Conservation (phyloP, 2,329 filamentous ascomycete species). For the Fusarium palustre region DNA sequence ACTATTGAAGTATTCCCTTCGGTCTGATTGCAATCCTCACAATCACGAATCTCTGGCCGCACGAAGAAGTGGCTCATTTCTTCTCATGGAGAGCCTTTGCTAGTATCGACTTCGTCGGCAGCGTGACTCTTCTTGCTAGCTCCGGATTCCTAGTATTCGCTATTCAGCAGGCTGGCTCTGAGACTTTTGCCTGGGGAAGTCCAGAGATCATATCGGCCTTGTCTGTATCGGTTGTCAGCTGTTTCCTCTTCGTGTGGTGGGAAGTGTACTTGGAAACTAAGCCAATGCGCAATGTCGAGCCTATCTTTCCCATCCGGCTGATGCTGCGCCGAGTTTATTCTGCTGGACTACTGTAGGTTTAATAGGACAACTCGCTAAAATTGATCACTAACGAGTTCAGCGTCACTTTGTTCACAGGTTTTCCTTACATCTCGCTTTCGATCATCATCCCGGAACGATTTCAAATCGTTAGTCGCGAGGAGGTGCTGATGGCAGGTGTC, state of each 20-base stretch:
- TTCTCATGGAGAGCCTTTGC: slow-evolving; percentile 58
- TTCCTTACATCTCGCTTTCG: slow-evolving; percentile 68
- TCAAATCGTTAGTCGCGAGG: slow-evolving; percentile 68
- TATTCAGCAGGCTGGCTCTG: slow-evolving; percentile 67
- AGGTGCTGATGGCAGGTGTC: slow-evolving; percentile 65
- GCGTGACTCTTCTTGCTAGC: slow-evolving; percentile 61
- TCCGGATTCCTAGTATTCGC: slow-evolving; percentile 67
- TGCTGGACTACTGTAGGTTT: slow-evolving; percentile 61
- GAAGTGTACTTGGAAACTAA: slow-evolving; percentile 59
- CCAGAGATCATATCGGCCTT: slow-evolving; percentile 63
- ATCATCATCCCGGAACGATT: slow-evolving; percentile 70
- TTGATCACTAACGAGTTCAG: slow-evolving; percentile 50
- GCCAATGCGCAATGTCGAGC: slow-evolving; percentile 58
- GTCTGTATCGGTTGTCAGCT: slow-evolving; percentile 60
- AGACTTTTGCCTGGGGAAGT: slow-evolving; percentile 64
- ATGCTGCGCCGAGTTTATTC: slow-evolving; percentile 63
- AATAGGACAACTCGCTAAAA: neutral
- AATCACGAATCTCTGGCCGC: slow-evolving; percentile 61
- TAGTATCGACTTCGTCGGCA: slow-evolving; percentile 66
- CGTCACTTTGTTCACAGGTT: slow-evolving; percentile 67
- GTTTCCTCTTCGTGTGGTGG: slow-evolving; percentile 63
- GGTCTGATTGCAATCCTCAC: slow-evolving; percentile 60
- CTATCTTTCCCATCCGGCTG: slow-evolving; percentile 66
- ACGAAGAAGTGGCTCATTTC: slow-evolving; percentile 51
- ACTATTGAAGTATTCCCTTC: slow-evolving; percentile 60